A percentile compares a stretch with the other conserved stretches of the same genome.
Conservation (phyloP, 129 eudicot genomes). For the Deinandra increscens region DNA sequence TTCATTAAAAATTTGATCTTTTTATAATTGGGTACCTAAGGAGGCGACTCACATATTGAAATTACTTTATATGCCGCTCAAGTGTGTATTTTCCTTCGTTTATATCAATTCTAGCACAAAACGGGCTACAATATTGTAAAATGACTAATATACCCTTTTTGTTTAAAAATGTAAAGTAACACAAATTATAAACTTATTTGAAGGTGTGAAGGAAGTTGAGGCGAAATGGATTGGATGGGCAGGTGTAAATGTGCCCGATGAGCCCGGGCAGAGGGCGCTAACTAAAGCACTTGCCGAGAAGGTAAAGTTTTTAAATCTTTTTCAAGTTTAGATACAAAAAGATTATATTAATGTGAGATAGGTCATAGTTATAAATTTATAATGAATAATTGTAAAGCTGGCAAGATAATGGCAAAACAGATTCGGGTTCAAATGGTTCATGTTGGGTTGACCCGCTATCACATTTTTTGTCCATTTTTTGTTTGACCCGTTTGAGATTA, state of each 20-base stretch:
- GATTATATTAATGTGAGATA: neutral
- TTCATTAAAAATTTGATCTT: neutral
- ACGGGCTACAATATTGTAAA: neutral
- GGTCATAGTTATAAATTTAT: neutral
- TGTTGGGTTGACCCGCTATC: neutral
- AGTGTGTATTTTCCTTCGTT: neutral
- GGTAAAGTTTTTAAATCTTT: conserved; percentile 40
- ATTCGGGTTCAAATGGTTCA: too few species aligned
- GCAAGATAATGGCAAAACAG: neutral
- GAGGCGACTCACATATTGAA: neutral
- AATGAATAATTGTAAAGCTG: neutral
- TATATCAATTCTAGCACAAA: neutral
- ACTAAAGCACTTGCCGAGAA: conserved; percentile 82
- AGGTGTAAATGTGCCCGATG: conserved; percentile 94
- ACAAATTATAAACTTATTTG: neutral
- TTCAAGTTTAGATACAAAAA: neutral
- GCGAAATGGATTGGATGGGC: conserved; percentile 99
- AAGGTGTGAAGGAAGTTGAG: conserved; percentile 96
- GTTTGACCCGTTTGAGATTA: too few species aligned
- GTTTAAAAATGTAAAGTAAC: neutral
- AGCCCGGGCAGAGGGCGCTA: conserved; percentile 77
- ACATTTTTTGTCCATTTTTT: too few species aligned
- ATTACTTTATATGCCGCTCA: neutral
- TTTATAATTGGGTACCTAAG: neutral
- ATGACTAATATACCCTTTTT: neutral